phyloP scores from a whole-genome alignment of 495 filamentous ascomycete species.

The Talaromyces borbonicus region DNA sequence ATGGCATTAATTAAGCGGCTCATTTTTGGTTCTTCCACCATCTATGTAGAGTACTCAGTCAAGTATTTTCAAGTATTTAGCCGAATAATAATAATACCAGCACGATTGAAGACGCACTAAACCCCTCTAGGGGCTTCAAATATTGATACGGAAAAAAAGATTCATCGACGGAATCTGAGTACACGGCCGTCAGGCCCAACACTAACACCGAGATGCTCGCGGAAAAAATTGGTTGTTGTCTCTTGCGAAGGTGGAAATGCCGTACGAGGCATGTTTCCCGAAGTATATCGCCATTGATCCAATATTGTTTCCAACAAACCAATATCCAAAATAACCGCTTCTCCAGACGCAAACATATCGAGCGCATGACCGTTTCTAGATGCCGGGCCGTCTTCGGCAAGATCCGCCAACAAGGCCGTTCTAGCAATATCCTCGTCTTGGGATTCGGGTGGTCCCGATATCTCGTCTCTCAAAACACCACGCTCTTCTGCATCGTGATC shows the following conservation, averaged over 20 bases:
- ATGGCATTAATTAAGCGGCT: too few relatives aligned
- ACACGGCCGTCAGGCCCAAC: conserved; percentile 31
- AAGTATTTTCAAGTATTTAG: too few relatives aligned
- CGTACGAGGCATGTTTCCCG: conserved; percentile 14
- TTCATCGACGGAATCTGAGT: conserved; percentile 21
- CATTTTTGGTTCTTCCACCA: too few relatives aligned
- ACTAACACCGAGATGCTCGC: conserved; percentile 34
- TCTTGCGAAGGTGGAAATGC: conserved; percentile 27
- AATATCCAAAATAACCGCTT: conserved; percentile 58
- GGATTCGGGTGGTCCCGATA: conserved; percentile 21
- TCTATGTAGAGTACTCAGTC: too few relatives aligned
- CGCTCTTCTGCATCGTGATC: conserved; percentile 77
- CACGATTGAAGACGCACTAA: too few relatives aligned
- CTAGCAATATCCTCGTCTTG: conserved; percentile 29
- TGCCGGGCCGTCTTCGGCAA: conserved; percentile 20
- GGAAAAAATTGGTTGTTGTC: conserved; percentile 33
- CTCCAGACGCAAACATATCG: conserved; percentile 57
- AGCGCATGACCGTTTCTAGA: conserved; percentile 36
- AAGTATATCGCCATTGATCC: conserved; percentile 46
- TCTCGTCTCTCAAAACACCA: conserved; percentile 50
- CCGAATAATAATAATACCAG: too few relatives aligned
- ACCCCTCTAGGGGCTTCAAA: too few relatives aligned
- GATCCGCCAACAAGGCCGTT: conserved; percentile 37
- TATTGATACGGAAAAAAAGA: not conserved
- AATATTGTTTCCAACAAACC: conserved; percentile 56